These are phyloP conservation scores for Phycomyces blakesleeanus DNA, from an alignment of 192 early-diverging fungal species.

Conservation along the genomic window DNA sequence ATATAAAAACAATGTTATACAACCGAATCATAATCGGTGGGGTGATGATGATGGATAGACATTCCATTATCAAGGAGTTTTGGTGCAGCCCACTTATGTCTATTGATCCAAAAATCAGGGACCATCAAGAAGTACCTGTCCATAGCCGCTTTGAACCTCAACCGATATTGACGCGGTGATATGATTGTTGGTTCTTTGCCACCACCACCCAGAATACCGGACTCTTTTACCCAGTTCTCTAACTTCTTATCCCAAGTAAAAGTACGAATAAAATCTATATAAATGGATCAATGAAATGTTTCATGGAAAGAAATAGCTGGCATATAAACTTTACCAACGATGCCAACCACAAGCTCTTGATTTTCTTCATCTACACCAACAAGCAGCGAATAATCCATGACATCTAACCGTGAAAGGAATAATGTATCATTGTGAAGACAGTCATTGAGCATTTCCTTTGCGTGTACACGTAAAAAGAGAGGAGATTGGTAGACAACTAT, in stretches of 20 bases:
- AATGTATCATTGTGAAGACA: conserved; percentile 93
- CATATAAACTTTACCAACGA: conserved; percentile 73
- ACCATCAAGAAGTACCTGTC: conserved; percentile 85
- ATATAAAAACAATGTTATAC: no score
- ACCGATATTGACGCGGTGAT: conserved; percentile 91
- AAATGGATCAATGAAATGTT: not conserved
- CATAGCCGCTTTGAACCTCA: conserved; percentile 93
- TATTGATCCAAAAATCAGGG: conserved; percentile 53
- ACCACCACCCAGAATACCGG: conserved; percentile 84
- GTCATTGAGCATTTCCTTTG: conserved; percentile 75
- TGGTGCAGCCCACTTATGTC: no score
- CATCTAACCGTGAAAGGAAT: conserved; percentile 86
- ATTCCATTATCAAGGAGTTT: no score
- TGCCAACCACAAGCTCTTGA: conserved; percentile 90
- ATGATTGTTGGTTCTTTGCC: conserved; percentile 93
- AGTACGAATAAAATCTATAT: conserved; percentile 86
- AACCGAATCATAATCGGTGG: no score
- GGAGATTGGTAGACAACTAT: conserved; percentile 78
- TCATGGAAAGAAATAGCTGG: no score
- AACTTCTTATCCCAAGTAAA: conserved; percentile 99
- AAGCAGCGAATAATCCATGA: conserved; percentile 97
- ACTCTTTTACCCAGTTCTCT: conserved; percentile 97
- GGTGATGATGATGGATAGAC: no score
- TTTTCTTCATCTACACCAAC: conserved; percentile 87
- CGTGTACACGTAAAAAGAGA: conserved; percentile 84